These are phyloP conservation scores for Medakamo hakoo DNA, from an alignment of 139 green algal genomes.

Conservation along the genomic window DNA sequence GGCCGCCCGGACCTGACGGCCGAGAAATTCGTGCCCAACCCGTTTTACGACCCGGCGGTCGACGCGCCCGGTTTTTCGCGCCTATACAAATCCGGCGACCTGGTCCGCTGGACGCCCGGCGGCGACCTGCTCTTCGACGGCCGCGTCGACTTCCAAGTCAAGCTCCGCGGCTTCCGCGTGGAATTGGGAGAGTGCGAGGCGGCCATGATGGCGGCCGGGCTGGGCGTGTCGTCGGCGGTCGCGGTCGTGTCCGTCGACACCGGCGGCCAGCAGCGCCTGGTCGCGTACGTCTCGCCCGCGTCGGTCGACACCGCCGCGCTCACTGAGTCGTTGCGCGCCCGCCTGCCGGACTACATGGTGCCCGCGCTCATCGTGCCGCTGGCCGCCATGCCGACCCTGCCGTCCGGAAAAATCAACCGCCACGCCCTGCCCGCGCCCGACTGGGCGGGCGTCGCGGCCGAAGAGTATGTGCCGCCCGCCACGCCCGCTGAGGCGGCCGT, in stretches of 20 bases:
- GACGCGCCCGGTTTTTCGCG: too few species aligned
- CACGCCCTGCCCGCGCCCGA: slow-evolving; percentile 3
- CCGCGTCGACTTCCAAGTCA: slow-evolving; percentile 30
- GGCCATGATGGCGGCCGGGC: slow-evolving; percentile 6
- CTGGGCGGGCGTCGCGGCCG: neutral
- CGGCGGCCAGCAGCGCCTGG: slow-evolving; percentile 1
- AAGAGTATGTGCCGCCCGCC: neutral
- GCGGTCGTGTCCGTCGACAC: neutral
- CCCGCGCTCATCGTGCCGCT: slow-evolving; percentile 13
- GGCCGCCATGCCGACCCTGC: slow-evolving; percentile 7
- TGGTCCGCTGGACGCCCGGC: slow-evolving; percentile 16
- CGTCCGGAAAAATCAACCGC: slow-evolving; percentile 13
- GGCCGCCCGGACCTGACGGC: slow-evolving; percentile 15
- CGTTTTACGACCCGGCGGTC: slow-evolving; percentile 2
- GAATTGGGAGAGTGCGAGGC: slow-evolving; percentile 42
- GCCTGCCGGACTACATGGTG: slow-evolving; percentile 10
- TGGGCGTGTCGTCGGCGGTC: slow-evolving; percentile 2
- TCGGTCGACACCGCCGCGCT: neutral
- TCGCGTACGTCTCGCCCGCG: slow-evolving; percentile 8
- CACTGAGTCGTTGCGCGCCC: neutral
- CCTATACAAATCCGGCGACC: slow-evolving; percentile 25
- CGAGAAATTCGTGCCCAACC: slow-evolving; percentile 20
- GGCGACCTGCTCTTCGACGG: slow-evolving; percentile 27
- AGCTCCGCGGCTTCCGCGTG: slow-evolving; percentile 38
- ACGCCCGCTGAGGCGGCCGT: too few species aligned